These are phyloP conservation scores for Metschnikowia orientalis DNA, from an alignment of 805 yeast genomes.

Conservation along the genomic window DNA sequence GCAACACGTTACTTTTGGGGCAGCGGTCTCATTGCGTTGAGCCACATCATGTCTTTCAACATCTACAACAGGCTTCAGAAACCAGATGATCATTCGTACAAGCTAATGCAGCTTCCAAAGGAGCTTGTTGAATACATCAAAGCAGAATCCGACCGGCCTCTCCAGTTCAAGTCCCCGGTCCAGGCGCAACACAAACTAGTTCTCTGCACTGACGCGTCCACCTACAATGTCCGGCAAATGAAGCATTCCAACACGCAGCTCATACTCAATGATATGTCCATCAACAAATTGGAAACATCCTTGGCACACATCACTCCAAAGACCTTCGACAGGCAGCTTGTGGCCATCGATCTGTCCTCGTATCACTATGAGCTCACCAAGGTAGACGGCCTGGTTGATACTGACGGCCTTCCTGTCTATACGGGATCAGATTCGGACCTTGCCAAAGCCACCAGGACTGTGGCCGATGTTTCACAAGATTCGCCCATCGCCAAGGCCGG, in stretches of 20 bases:
- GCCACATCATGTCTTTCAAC: constrained; percentile 13
- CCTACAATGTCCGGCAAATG: constrained; percentile 69
- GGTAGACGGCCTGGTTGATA: constrained; percentile 28
- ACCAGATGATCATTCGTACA: constrained; percentile 12
- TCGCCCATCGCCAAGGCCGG: constrained; percentile 55
- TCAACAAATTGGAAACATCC: constrained; percentile 2
- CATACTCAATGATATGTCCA: constrained; percentile 31
- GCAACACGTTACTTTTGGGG: not conserved
- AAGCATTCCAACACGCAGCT: constrained; percentile 86
- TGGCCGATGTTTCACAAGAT: constrained; percentile 33
- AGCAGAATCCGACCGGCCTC: constrained; percentile 3
- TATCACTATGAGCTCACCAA: constrained; percentile 35
- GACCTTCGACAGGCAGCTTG: constrained; percentile 12
- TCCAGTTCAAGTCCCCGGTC: constrained; percentile 16
- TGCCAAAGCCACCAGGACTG: constrained; percentile 12
- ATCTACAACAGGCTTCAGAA: constrained; percentile 11
- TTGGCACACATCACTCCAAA: not conserved
- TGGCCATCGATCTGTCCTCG: constrained; percentile 27
- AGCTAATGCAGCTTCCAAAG: constrained; percentile 17
- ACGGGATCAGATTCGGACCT: constrained; percentile 8
- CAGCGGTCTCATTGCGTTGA: not conserved
- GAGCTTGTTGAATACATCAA: constrained; percentile 11
- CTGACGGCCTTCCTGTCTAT: constrained; percentile 25
- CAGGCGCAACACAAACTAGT: constrained; percentile 41
- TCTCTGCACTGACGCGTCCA: constrained; percentile 52